phyloP scores from a whole-genome alignment of 73 alveolate species.

The Symbiodinium natans region DNA sequence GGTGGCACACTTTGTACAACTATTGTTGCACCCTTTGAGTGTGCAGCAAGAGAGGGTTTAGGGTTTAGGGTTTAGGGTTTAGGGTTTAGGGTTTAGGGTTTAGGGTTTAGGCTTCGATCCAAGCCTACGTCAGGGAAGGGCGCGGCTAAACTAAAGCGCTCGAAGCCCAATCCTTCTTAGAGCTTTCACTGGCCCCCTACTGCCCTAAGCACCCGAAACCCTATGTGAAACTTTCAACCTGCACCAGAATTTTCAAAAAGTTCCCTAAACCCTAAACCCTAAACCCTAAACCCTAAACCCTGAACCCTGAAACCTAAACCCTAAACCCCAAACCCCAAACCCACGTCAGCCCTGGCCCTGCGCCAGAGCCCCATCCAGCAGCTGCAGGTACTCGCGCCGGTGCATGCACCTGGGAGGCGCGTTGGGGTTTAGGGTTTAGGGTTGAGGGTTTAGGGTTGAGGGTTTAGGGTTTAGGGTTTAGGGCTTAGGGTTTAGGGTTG shows the following conservation, averaged over 20 bases:
- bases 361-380: conserved; percentile 58
- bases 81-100: background rate
- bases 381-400: conserved; percentile 78
- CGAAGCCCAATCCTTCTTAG: too few species aligned
- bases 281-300: background rate
- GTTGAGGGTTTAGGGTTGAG: too few species aligned
- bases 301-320: background rate
- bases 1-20: background rate
- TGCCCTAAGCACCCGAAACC: too few species aligned
- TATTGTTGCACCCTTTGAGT: background rate
- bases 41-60: background rate
- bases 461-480: too few species aligned
- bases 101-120: background rate
- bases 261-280: background rate
- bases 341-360: background rate
- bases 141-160: too few species aligned
- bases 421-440: background rate
- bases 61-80: background rate
- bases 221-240: too few species aligned
- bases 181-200: too few species aligned
- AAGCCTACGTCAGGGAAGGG: too few species aligned
- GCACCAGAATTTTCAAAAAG: too few species aligned
- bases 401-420: conserved; percentile 68
- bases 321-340: too few species aligned
- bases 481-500: too few species aligned